A percentile compares a stretch with the other conserved stretches of the same genome.
These are phyloP conservation scores for Lindgomyces ingoldianus DNA, from an alignment of 495 filamentous ascomycete species.

Conservation along the genomic window DNA sequence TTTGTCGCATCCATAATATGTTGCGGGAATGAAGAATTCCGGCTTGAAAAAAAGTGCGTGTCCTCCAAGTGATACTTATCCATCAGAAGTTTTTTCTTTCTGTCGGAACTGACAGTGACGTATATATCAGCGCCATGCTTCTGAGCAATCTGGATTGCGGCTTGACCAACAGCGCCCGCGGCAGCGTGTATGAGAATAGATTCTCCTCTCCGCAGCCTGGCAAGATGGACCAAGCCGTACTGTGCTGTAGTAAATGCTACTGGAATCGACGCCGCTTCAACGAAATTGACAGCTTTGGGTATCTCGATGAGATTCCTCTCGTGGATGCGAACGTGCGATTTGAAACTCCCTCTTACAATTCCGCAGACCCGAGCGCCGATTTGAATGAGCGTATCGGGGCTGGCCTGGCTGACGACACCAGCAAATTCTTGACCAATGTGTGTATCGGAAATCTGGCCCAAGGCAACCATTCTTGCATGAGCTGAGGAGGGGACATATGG, in stretches of 20 bases:
- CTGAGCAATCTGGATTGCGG: background rate
- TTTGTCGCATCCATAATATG: background rate
- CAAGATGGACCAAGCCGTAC: background rate
- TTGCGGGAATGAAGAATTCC: background rate
- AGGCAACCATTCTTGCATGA: background rate
- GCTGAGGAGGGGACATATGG: no score
- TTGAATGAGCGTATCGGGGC: background rate
- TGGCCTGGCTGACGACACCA: slow-evolving; percentile 7
- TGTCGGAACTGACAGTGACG: background rate
- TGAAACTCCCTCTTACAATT: slow-evolving; percentile 6
- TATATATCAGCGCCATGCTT: background rate
- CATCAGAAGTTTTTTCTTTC: background rate
- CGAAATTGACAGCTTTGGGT: no score
- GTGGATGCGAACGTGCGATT: background rate
- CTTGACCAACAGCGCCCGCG: background rate
- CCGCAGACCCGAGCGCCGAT: slow-evolving; percentile 10
- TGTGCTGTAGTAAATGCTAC: background rate
- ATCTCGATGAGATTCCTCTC: background rate
- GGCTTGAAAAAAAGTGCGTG: background rate
- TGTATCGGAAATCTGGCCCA: slow-evolving; percentile 7
- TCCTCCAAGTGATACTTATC: background rate
- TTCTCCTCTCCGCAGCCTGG: background rate
- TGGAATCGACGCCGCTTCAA: background rate
- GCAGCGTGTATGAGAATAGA: background rate
- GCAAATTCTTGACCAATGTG: slow-evolving; percentile 3